Conservation (phyloP, 2,329 filamentous ascomycete genomes). For the Alternaria sp. region DNA sequence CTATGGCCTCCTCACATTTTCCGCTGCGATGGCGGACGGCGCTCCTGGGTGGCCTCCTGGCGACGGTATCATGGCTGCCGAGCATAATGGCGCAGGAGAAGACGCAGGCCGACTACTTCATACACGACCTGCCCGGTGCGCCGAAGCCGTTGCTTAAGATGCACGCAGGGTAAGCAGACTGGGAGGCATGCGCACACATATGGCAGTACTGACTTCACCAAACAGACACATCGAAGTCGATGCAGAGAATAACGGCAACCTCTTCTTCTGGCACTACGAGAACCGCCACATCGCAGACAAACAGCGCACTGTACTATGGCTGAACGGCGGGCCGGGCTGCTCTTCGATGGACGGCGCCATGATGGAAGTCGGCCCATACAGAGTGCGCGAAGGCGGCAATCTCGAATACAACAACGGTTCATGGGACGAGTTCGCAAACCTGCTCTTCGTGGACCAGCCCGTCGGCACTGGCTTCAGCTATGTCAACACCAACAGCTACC, state of each 20-base stretch:
- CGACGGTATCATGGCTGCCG: slow-evolving; percentile 42
- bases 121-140: slow-evolving; percentile 82
- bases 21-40: slow-evolving; percentile 42
- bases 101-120: slow-evolving; percentile 85
- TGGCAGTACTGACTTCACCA: slow-evolving; percentile 4
- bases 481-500: slow-evolving; percentile 84
- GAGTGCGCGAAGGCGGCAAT: slow-evolving; percentile 74
- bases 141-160: slow-evolving; percentile 87
- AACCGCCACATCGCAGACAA: slow-evolving; percentile 93
- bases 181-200: not conserved
- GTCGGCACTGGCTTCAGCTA: slow-evolving; percentile 97
- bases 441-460: slow-evolving; percentile 96
- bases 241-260: slow-evolving; percentile 82
- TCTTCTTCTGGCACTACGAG: slow-evolving; percentile 99
- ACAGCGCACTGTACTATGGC: slow-evolving; percentile 91
- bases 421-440: slow-evolving; percentile 97
- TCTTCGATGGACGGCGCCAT: slow-evolving; percentile 95
- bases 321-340: slow-evolving; percentile 96
- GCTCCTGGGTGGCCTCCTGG: slow-evolving; percentile 39
- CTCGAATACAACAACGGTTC: slow-evolving; percentile 88
- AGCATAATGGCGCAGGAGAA: slow-evolving; percentile 51
- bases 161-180: slow-evolving; percentile 81
- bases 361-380: slow-evolving; percentile 96
- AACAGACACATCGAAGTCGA: slow-evolving; percentile 88
- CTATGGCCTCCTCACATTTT: slow-evolving; percentile 34